These are phyloP conservation scores for Backusella morwellensis DNA, from an alignment of 192 early-diverging fungal species.

Conservation along the genomic window DNA sequence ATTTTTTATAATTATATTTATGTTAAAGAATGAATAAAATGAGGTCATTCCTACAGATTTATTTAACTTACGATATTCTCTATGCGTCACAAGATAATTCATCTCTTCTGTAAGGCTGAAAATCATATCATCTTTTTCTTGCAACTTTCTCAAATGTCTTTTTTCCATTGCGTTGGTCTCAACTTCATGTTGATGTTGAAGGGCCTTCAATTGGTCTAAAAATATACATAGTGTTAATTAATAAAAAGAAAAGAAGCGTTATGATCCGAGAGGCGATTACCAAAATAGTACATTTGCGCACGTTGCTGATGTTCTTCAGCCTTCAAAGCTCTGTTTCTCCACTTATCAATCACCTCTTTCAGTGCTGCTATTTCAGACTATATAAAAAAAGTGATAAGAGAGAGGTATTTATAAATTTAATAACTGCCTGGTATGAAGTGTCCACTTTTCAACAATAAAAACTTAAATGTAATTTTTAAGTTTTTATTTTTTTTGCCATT, in stretches of 20 bases:
- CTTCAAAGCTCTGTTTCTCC: constrained; percentile 3
- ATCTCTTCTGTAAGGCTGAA: neutral
- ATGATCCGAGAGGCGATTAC: neutral
- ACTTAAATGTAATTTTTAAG: neutral
- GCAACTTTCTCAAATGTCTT: constrained; percentile 8
- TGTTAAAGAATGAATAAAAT: constrained; percentile 3
- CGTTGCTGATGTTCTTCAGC: constrained; percentile 1
- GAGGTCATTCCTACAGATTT: constrained; percentile 12
- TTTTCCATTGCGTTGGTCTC: neutral
- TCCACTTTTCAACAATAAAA: neutral
- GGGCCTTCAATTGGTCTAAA: neutral
- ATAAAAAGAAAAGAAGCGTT: neutral
- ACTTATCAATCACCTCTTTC: constrained; percentile 9
- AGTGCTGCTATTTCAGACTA: constrained; percentile 10
- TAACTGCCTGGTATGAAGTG: constrained; percentile 2
- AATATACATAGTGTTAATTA: neutral
- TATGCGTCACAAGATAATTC: constrained; percentile 4
- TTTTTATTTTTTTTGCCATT: neutral
- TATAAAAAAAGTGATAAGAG: neutral
- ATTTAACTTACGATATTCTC: constrained; percentile 14
- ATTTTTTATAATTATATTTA: neutral
- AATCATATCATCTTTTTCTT: constrained; percentile 8
- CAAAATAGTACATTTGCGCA: constrained; percentile 5
- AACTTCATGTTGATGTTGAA: constrained; percentile 1
- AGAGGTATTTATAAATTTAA: neutral